Evolutionary conservation across 768 basidiomycete species (phyloP).

Genomic region (Phlebiopsis flavidoalba): DNA sequence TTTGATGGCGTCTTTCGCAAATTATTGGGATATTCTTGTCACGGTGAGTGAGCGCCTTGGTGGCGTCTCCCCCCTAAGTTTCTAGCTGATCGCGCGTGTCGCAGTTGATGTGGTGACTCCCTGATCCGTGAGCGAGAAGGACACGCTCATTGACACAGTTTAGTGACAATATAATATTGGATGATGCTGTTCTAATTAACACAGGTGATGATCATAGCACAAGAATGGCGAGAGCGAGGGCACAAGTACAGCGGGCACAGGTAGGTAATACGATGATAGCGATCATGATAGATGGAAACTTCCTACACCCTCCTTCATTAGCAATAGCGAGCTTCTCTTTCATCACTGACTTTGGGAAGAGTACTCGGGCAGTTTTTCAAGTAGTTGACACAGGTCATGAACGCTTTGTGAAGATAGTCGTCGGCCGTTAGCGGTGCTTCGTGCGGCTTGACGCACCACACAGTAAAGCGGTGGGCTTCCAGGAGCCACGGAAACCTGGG

Average conservation of each 20-base stretch:
- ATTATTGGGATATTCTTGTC: neutral
- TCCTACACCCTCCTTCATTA: constrained; percentile 89
- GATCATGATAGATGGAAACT: constrained; percentile 94
- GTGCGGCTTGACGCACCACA: constrained; percentile 95
- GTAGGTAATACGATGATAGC: neutral
- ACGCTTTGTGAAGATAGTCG: constrained; percentile 85
- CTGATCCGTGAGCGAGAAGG: neutral
- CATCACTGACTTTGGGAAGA: constrained; percentile 82
- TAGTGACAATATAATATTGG: neutral
- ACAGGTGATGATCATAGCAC: constrained; percentile 5
- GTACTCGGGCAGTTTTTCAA: constrained; percentile 95
- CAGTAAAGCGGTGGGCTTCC: constrained; percentile 89
- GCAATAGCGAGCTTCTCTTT: constrained; percentile 77
- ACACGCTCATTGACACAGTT: neutral
- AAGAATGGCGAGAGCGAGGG: neutral
- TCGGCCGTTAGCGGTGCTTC: constrained; percentile 88
- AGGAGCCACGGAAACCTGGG: constrained; percentile 90
- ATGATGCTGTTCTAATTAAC: neutral
- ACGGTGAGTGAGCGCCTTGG: neutral
- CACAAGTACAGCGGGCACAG: constrained; percentile 10
- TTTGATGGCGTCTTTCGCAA: neutral
- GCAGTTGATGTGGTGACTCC: no score
- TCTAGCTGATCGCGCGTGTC: neutral
- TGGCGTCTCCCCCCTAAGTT: neutral
- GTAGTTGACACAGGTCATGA: constrained; percentile 99